These are phyloP conservation scores for Talinum fruticosum DNA, from an alignment of 148 eudicot genomes.

Conservation along the genomic window DNA sequence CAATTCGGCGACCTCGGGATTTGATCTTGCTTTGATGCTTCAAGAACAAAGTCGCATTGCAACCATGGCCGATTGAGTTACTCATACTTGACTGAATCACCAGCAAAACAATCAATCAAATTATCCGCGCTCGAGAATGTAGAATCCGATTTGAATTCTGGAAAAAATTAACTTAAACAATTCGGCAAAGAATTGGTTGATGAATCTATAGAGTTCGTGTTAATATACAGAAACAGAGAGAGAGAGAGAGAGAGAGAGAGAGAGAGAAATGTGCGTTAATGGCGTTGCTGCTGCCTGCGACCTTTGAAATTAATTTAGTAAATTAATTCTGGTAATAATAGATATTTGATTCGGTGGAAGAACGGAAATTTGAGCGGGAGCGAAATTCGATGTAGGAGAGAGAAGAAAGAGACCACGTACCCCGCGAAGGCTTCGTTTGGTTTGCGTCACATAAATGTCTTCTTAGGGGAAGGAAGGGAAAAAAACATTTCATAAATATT, in stretches of 20 bases:
- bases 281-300: neutral
- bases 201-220: neutral
- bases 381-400: neutral
- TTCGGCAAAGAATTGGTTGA: neutral
- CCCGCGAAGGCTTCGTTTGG: neutral
- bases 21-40: constrained; percentile 45
- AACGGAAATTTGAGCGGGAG: neutral
- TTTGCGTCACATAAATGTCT: neutral
- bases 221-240: neutral
- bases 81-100: constrained; percentile 45
- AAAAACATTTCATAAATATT: too few species aligned
- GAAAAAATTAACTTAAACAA: neutral
- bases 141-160: neutral
- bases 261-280: neutral
- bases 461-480: too few species aligned
- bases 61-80: constrained; percentile 42
- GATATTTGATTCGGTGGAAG: neutral
- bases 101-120: neutral
- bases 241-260: neutral
- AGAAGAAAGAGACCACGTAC: neutral
- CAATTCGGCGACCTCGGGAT: constrained; percentile 35
- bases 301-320: too few species aligned
- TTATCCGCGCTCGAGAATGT: neutral
- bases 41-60: constrained; percentile 46
- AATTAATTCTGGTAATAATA: too few species aligned